These are phyloP conservation scores for Candida buenavistaensis DNA, from an alignment of 1,139 yeast species.

Conservation along the genomic window DNA sequence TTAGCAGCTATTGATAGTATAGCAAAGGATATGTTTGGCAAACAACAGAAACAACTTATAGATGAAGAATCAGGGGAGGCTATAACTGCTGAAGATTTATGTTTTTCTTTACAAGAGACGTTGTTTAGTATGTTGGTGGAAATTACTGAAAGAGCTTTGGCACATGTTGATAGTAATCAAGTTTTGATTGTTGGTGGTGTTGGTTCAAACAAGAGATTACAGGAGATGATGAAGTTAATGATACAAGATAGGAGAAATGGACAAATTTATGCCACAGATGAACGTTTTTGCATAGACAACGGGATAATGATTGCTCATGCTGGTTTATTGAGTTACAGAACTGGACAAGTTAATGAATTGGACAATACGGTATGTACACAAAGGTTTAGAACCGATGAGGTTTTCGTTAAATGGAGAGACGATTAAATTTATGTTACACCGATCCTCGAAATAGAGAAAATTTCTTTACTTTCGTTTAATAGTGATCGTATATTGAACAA, in stretches of 20 bases:
- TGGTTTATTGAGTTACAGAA: constrained; percentile 82
- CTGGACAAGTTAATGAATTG: constrained; percentile 66
- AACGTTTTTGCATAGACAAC: constrained; percentile 93
- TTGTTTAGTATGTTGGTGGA: constrained; percentile 95
- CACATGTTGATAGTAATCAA: constrained; percentile 87
- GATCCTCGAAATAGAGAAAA: constrained; percentile 13
- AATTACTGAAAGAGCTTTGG: constrained; percentile 98
- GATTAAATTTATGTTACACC: constrained; percentile 24
- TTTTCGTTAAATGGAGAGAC: constrained; percentile 84
- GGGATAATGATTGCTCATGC: constrained; percentile 99
- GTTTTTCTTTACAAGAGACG: constrained; percentile 91
- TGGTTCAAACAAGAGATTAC: constrained; percentile 88
- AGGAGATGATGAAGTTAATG: constrained; percentile 95
- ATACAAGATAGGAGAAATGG: constrained; percentile 82
- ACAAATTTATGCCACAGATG: constrained; percentile 89
- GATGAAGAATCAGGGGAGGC: constrained; percentile 53
- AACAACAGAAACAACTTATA: constrained; percentile 48
- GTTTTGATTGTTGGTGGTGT: constrained; percentile 98
- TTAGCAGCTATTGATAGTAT: constrained; percentile 78
- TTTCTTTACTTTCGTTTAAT: constrained; percentile 10
- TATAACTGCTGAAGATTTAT: constrained; percentile 81
- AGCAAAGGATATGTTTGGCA: constrained; percentile 67
- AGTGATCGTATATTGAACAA: constrained; percentile 24
- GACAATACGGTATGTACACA: constrained; percentile 86
- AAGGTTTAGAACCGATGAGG: constrained; percentile 92